A percentile compares a stretch with the other conserved stretches of the same genome.
Evolutionary conservation across 2,329 filamentous ascomycete genomes (phyloP).

Genomic region (Trichoderma sp.): DNA sequence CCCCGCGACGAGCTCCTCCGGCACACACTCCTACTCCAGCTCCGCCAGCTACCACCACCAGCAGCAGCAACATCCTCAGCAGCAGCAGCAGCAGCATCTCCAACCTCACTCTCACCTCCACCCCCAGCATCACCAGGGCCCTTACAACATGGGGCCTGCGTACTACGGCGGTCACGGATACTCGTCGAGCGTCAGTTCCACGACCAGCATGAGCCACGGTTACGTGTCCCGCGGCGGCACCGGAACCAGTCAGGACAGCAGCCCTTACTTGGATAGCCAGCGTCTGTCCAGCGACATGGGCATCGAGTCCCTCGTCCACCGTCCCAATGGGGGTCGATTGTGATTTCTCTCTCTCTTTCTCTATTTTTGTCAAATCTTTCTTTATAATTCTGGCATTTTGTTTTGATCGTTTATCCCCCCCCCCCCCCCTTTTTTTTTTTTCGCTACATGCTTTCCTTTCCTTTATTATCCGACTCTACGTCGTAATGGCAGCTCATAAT

Average conservation of each 20-base stretch:
- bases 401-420: neutral
- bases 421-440: neutral
- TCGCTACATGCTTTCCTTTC: neutral
- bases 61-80: constrained; percentile 28
- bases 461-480: neutral
- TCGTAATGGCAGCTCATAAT: neutral
- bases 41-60: constrained; percentile 31
- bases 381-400: neutral
- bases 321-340: constrained; percentile 37
- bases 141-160: constrained; percentile 28
- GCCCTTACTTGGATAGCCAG: constrained; percentile 48
- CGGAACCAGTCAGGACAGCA: constrained; percentile 38
- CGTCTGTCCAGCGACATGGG: constrained; percentile 59
- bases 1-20: constrained; percentile 49
- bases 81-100: constrained; percentile 26
- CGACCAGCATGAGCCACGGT: constrained; percentile 38
- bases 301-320: constrained; percentile 59
- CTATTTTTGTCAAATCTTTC: neutral
- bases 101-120: constrained; percentile 17
- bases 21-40: constrained; percentile 41
- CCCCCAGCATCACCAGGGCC: constrained; percentile 23
- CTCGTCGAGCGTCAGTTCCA: constrained; percentile 55
- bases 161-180: constrained; percentile 43
- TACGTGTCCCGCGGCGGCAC: constrained; percentile 29
- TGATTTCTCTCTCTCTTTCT: constrained; percentile 5